Conservation (phyloP, 2,329 filamentous ascomycete genomes). For the Nigrospora sphaerica region DNA sequence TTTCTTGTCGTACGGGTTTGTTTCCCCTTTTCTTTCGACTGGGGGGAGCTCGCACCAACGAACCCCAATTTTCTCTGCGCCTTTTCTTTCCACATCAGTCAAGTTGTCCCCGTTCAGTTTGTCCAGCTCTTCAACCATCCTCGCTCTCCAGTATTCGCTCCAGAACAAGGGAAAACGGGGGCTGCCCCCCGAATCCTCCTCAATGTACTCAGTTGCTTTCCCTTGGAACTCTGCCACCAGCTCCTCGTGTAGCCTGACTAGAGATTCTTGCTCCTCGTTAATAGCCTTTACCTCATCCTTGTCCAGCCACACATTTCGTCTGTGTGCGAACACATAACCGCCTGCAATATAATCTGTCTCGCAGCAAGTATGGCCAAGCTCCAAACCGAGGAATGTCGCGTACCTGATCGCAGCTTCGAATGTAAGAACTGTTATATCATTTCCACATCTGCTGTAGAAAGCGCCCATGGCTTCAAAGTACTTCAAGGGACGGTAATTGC, state of each 20-base stretch:
- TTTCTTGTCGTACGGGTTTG: neutral
- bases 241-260: neutral
- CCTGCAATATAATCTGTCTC: neutral
- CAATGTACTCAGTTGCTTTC: neutral
- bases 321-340: no score
- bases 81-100: neutral
- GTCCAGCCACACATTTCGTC: no score
- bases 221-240: neutral
- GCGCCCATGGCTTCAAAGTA: neutral
- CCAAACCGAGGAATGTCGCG: neutral
- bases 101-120: neutral
- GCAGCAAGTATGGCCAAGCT: neutral
- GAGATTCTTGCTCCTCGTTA: neutral
- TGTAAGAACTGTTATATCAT: neutral
- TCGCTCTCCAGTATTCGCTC: neutral
- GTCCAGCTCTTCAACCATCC: neutral
- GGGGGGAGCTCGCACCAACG: neutral
- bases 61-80: slow-evolving; percentile 1
- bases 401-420: neutral
- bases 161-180: neutral
- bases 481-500: no score
- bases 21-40: neutral
- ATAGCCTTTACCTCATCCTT: neutral
- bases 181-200: neutral
- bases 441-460: neutral